These are phyloP conservation scores for Colletotrichum higginsianum DNA, from an alignment of 2,329 filamentous ascomycete genomes.

Conservation along the genomic window DNA sequence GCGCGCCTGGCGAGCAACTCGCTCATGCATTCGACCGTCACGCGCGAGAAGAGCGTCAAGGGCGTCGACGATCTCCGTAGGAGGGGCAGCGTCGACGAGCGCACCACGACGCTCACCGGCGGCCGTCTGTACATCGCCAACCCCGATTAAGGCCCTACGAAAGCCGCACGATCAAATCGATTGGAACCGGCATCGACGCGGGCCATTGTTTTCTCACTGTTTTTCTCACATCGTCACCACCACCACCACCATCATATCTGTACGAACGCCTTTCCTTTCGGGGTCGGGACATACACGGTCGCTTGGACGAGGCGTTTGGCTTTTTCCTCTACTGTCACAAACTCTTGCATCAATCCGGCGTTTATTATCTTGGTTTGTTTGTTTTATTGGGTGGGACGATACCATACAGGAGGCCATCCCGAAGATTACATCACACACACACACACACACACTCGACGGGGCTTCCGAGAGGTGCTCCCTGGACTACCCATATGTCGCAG, in stretches of 20 bases:
- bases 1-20: conserved; percentile 72
- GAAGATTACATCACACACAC: conserved; percentile 9
- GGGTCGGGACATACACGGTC: conserved; percentile 25
- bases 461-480: conserved; percentile 3
- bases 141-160: conserved; percentile 70
- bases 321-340: conserved; percentile 21
- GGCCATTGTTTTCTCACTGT: not conserved
- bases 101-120: conserved; percentile 79
- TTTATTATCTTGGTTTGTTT: conserved; percentile 4
- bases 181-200: conserved; percentile 9
- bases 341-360: conserved; percentile 35
- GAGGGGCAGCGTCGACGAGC: conserved; percentile 87
- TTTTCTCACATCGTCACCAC: not conserved
- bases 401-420: conserved; percentile 38
- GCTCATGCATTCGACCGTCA: conserved; percentile 68
- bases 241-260: conserved; percentile 13
- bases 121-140: conserved; percentile 88
- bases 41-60: conserved; percentile 76
- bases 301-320: conserved; percentile 7
- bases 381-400: conserved; percentile 28
- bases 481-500: not conserved
- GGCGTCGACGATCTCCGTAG: conserved; percentile 80
- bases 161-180: not conserved
- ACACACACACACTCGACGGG: not conserved
- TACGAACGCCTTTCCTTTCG: conserved; percentile 23